A percentile compares a stretch with the other conserved stretches of the same genome.
phyloP scores from a whole-genome alignment of 176 grass and related monocot genomes.

The Coix lacrymajobi region DNA sequence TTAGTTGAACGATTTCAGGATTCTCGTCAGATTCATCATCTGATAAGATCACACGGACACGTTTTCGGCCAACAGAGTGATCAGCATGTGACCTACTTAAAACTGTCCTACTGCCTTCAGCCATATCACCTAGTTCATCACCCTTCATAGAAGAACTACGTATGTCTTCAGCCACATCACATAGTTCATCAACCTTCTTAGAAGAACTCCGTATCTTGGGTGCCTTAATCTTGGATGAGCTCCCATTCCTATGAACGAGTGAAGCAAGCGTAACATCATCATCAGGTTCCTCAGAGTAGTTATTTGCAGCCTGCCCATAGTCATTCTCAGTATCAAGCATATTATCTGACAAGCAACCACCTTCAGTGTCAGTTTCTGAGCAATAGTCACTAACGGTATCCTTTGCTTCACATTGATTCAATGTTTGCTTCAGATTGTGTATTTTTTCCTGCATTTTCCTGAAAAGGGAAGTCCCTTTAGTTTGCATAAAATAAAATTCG shows the following conservation, averaged over 20 bases:
- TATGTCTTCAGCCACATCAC: conserved; percentile 30
- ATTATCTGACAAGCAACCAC: conserved; percentile 40
- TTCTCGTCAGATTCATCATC: conserved; percentile 81
- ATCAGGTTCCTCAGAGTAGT: conserved; percentile 40
- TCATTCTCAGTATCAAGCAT: conserved; percentile 24
- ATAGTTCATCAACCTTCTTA: conserved; percentile 26
- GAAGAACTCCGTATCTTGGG: conserved; percentile 26
- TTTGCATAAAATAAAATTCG: neutral
- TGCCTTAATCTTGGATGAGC: conserved; percentile 39
- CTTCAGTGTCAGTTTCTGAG: conserved; percentile 87
- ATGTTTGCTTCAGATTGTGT: conserved; percentile 48
- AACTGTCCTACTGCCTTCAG: conserved; percentile 20
- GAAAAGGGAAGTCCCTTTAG: conserved; percentile 1
- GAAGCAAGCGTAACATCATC: conserved; percentile 57
- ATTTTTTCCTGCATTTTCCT: conserved; percentile 75
- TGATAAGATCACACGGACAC: conserved; percentile 72
- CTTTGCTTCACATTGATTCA: conserved; percentile 52
- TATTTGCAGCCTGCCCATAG: conserved; percentile 24
- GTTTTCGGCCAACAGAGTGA: conserved; percentile 61
- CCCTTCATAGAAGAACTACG: conserved; percentile 28
- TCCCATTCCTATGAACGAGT: conserved; percentile 51
- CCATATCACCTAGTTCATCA: conserved; percentile 28
- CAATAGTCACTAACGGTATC: conserved; percentile 53
- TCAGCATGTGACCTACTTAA: conserved; percentile 37
- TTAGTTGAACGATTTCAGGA: conserved; percentile 39